A percentile compares a stretch with the other conserved stretches of the same genome.
phyloP scores from a whole-genome alignment of 305 asterid species.

The Fraxinus paxiana region DNA sequence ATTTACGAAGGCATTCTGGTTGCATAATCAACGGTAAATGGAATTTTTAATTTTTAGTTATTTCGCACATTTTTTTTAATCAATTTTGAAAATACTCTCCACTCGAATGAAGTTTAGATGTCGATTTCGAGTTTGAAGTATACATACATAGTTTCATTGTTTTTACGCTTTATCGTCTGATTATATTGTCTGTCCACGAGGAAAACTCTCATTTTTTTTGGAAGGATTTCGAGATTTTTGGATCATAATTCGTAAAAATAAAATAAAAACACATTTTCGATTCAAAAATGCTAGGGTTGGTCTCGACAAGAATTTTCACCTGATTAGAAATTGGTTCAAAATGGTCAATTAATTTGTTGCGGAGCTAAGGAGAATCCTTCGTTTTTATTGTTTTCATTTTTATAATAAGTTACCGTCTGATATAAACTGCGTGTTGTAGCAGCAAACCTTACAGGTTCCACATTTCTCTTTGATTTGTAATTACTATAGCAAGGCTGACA shows the following conservation, averaged over 20 bases:
- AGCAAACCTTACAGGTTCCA: neutral
- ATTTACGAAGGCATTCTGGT: slow-evolving; percentile 11
- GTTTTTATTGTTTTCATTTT: neutral
- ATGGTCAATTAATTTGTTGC: neutral
- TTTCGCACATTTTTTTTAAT: neutral
- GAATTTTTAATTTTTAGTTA: neutral
- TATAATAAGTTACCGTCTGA: neutral
- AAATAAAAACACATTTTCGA: slow-evolving; percentile 7
- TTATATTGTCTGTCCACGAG: neutral
- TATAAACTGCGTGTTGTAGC: neutral
- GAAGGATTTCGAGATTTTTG: neutral
- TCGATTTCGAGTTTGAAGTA: neutral
- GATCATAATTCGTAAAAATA: slow-evolving; percentile 6
- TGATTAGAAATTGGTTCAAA: neutral
- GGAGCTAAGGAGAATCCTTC: neutral
- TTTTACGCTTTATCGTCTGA: neutral
- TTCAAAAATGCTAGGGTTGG: neutral
- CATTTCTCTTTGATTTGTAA: neutral
- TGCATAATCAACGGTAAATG: slow-evolving; percentile 7
- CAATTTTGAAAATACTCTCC: neutral
- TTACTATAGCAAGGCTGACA: neutral
- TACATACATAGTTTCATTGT: neutral
- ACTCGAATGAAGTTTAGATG: neutral
- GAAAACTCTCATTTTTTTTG: slow-evolving; percentile 4
- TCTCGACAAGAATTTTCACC: neutral